These are phyloP conservation scores for Lactifluus rugatus DNA, from an alignment of 768 basidiomycete species.

Conservation along the genomic window DNA sequence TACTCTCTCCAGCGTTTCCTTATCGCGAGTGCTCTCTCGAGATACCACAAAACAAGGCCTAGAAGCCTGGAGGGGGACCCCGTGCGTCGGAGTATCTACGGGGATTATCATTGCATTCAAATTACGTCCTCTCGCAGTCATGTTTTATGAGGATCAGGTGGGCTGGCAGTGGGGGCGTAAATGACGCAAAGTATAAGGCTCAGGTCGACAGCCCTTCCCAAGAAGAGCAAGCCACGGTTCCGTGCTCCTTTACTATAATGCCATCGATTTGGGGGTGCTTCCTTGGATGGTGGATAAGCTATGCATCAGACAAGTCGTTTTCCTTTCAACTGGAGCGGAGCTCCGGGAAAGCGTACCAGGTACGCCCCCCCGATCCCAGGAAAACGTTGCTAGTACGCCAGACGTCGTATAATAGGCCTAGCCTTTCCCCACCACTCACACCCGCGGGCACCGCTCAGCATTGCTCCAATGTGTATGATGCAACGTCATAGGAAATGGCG, in stretches of 20 bases:
- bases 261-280: neutral
- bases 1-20: neutral
- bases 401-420: too few species aligned
- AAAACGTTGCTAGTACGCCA: too few species aligned
- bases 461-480: too few species aligned
- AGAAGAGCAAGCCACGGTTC: neutral
- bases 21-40: slow-evolving; percentile 7
- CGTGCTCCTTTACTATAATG: neutral
- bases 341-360: too few species aligned
- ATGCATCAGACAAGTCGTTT: neutral
- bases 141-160: neutral
- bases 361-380: too few species aligned
- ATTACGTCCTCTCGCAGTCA: slow-evolving; percentile 3
- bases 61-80: neutral
- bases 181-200: slow-evolving; percentile 4
- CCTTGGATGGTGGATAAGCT: too few species aligned
- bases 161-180: neutral
- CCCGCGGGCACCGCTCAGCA: too few species aligned
- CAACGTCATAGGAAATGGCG: neutral
- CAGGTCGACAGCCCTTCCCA: neutral
- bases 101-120: neutral
- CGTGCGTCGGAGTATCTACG: slow-evolving; percentile 1
- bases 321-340: neutral
- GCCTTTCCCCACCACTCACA: neutral
- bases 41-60: neutral